Conservation (phyloP, 148 eudicot species). For the Spergularia bocconei region DNA sequence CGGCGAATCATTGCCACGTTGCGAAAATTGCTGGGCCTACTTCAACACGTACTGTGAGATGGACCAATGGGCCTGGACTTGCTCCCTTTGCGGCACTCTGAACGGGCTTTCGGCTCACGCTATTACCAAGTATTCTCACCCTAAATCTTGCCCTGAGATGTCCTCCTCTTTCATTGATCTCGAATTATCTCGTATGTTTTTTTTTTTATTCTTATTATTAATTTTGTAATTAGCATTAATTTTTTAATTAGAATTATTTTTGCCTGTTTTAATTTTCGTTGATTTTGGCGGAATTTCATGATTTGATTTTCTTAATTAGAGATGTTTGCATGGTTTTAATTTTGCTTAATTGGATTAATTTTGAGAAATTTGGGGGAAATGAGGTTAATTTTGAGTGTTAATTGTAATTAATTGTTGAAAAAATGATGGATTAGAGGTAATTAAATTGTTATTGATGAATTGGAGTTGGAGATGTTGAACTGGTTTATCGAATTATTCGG, state of each 20-base stretch:
- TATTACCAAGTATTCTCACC: constrained; percentile 71
- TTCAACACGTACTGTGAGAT: constrained; percentile 84
- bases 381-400: constrained; percentile 7
- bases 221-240: background rate
- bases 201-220: background rate
- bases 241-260: background rate
- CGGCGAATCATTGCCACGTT: constrained; percentile 73
- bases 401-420: too few relatives aligned
- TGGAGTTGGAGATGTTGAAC: too few relatives aligned
- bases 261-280: background rate
- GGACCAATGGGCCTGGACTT: constrained; percentile 93
- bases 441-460: too few relatives aligned
- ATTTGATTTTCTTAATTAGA: background rate
- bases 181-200: constrained; percentile 58
- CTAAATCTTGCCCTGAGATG: constrained; percentile 63
- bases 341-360: background rate
- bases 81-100: constrained; percentile 81
- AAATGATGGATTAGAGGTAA: background rate
- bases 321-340: too few relatives aligned
- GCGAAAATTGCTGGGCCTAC: constrained; percentile 97
- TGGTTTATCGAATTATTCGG: too few relatives aligned
- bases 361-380: background rate
- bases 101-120: constrained; percentile 62
- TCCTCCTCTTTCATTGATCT: constrained; percentile 84
- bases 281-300: background rate